phyloP scores from a whole-genome alignment of 805 yeast species.

The Nakazawaea molendinolei region DNA sequence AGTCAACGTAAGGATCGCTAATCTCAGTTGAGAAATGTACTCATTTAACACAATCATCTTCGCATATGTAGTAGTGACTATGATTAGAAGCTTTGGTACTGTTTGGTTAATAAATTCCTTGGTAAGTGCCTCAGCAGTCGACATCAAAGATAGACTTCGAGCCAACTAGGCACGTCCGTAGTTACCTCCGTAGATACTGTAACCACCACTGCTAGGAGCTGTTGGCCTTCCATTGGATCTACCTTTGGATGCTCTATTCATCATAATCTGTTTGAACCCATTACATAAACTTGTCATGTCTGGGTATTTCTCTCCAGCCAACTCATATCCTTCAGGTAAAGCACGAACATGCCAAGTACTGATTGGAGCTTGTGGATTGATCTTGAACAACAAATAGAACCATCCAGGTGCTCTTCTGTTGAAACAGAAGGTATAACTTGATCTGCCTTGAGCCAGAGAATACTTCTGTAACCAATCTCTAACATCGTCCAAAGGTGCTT shows the following conservation, averaged over 20 bases:
- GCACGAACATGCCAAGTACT: slow-evolving; percentile 87
- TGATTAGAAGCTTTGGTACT: no score
- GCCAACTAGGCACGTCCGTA: not conserved
- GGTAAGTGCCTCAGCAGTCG: no score
- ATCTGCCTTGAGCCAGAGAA: slow-evolving; percentile 85
- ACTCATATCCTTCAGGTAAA: slow-evolving; percentile 78
- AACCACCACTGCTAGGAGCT: slow-evolving; percentile 8
- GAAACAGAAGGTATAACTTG: slow-evolving; percentile 85
- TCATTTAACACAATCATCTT: no score
- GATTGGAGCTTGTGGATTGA: slow-evolving; percentile 59
- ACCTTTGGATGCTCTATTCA: slow-evolving; percentile 6
- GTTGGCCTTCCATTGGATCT: slow-evolving; percentile 6
- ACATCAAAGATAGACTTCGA: no score
- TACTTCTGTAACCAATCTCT: slow-evolving; percentile 83
- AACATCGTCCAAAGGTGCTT: slow-evolving; percentile 73
- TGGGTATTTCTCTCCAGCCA: slow-evolving; percentile 80
- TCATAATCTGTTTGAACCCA: slow-evolving; percentile 76
- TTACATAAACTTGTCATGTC: slow-evolving; percentile 84
- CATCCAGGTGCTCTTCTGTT: slow-evolving; percentile 94
- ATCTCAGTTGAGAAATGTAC: no score
- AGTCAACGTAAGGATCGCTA: no score
- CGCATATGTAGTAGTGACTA: no score
- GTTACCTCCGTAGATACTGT: slow-evolving; percentile 9
- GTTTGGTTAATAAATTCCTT: slow-evolving; percentile 3
- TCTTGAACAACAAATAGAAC: slow-evolving; percentile 81